A percentile compares a stretch with the other conserved stretches of the same genome.
phyloP scores from a whole-genome alignment of 768 basidiomycete species.

The Phylloporus scabripes region DNA sequence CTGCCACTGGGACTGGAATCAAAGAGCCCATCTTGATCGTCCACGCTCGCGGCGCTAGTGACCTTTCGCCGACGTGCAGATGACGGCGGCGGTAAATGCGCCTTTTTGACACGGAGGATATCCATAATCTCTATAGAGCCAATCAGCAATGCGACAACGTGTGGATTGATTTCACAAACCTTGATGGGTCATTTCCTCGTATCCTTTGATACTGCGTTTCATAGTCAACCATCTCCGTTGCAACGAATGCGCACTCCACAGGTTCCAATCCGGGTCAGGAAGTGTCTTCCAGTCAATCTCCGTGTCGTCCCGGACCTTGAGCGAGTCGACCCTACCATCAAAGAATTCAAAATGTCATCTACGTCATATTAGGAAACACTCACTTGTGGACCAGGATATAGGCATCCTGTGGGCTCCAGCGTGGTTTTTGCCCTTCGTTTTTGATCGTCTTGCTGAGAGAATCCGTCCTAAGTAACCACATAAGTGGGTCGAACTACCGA shows the following conservation, averaged over 20 bases:
- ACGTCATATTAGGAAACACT: not conserved
- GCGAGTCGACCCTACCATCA: constrained; percentile 56
- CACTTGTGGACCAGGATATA: constrained; percentile 81
- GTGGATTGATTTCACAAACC: constrained; percentile 39
- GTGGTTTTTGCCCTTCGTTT: constrained; percentile 60
- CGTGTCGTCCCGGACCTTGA: constrained; percentile 71
- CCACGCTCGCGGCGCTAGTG: constrained; percentile 45
- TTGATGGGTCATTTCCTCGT: constrained; percentile 75
- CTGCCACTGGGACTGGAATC: constrained; percentile 14
- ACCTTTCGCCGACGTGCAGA: constrained; percentile 46
- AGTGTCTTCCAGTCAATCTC: constrained; percentile 84
- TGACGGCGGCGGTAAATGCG: constrained; percentile 41
- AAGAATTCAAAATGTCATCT: not conserved
- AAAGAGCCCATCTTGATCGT: constrained; percentile 34
- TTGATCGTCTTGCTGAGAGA: constrained; percentile 66
- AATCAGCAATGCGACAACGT: constrained; percentile 6
- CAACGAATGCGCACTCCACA: constrained; percentile 77
- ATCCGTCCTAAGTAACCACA: constrained; percentile 56
- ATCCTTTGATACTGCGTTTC: constrained; percentile 71
- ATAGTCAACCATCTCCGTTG: constrained; percentile 78
- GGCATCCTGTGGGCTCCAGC: constrained; percentile 74
- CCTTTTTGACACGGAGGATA: constrained; percentile 70
- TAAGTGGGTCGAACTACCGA: constrained; percentile 1
- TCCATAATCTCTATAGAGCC: constrained; percentile 66
- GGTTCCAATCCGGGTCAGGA: constrained; percentile 69